Base-by-base conservation (phyloP, 768 basidiomycete species). In the Dacryopinax spathularia region DNA sequence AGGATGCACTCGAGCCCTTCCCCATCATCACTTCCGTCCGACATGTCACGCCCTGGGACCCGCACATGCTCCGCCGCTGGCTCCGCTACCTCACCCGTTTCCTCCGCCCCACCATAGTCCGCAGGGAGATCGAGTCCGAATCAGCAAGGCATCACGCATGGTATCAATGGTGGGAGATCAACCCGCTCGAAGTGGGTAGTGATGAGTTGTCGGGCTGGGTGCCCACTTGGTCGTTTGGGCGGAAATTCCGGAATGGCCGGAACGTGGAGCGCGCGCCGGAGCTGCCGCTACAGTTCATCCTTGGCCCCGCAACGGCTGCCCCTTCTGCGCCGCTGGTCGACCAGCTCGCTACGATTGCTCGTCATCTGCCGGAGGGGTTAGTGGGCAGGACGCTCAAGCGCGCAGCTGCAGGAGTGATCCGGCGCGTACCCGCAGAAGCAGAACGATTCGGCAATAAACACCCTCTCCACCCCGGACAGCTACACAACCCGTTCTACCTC, bases 151-250 rank as follows among this genome's bases (percentile, higher is more conserved):
- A 56, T 20, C 48, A 56, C 18, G 48, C 48, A 9, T 56, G 48
- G 48, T 56, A 56, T 18, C 48, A 56, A 20, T 56, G 48, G 48
- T 56, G 48, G 48, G 48, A 56, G 48, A 10, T 56, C 48, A 56
- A 56, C 48, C 13, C 48, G 29, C 48, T 56, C 13, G 48, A 56
- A 20, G 48, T 56, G 48, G 48, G 48, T 22, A 56, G 48, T 20
- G 48, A 56, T 18, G 48, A 56, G 48, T 27, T 56, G 48, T 22
- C 25, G 25, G 48, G 48, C 13, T 56, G 48, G 48, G 48, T 56
- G 22, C 48, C 48, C 15, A 20, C 25, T 6, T 56, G 48, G 48
- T 22, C 48, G 22, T 56, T 56, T 29, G 48, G 48, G 25, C 22
- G 48, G 13, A 56, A 31, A 29, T 56, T 56, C 29, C 22, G 48